Evolutionary conservation across 2,329 filamentous ascomycete genomes (phyloP), one percentile per base, ranked within the genome.

Genomic region (Colletotrichum gloeosporioides): DNA sequence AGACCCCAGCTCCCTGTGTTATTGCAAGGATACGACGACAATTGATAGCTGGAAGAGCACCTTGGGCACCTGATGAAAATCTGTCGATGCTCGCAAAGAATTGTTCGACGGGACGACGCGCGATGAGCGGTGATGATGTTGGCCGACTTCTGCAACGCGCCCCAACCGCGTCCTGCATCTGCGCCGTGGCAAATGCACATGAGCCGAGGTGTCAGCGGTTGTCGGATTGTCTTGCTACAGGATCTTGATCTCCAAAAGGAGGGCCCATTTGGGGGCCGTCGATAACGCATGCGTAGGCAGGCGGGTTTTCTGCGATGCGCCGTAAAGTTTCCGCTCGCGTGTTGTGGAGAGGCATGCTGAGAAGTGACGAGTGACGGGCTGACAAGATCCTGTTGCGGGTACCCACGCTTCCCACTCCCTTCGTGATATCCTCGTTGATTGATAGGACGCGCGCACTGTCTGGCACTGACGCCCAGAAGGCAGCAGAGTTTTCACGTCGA

Each of bases 251-350:
- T 36, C 16, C 64, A 22, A 53, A 53, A 53, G 10, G 39, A 25
- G 44, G 59, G 61, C 59, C 70, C 64, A 55, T 64, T 61, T 64
- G 57, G 73, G 73, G 70, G 64, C 64, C 73, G 49, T 53, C 73
- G 64, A 73, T 69, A 76, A 64, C 59, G 63, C 70, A 76, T 64
- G 64, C 57, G 70, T 59, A 44, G 70, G 63, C 44, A 53, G 44
- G 44, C 44, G 44, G 73, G 73, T 25, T 36, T 73, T 61, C 70
- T 73, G 70, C 70, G 73, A 73, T 73, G 64, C 73, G 71, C 70
- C 36, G 29, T 69, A 76, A 76, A 59, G 29, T 76, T 73, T 73
- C 64, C 65, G 59, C 70, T 69, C 65, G 70, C 70, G 69, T 76
- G 64, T 65, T 53, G 44, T 53, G 44, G 44, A 65, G 70, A 73